A percentile compares a stretch with the other conserved stretches of the same genome.
These are phyloP conservation scores for Candida anutae DNA, from an alignment of 1,139 yeast genomes.

Conservation along the genomic window DNA sequence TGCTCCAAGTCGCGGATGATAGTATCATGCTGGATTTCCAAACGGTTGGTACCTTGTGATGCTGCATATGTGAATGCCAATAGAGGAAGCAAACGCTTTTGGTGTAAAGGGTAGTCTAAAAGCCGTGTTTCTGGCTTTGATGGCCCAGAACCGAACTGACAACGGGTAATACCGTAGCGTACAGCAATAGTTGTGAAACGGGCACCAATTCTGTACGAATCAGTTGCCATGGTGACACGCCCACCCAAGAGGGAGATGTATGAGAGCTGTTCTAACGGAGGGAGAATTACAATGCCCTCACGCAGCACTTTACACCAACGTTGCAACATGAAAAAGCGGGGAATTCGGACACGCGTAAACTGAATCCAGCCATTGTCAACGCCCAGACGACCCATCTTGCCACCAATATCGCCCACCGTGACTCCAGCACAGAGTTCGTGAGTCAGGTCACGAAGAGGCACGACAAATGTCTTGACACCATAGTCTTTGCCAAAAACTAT, in stretches of 20 bases:
- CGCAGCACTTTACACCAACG: constrained; percentile 68
- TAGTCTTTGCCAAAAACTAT: constrained; percentile 77
- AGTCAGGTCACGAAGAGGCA: constrained; percentile 70
- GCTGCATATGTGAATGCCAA: constrained; percentile 75
- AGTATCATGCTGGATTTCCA: constrained; percentile 44
- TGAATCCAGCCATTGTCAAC: constrained; percentile 95
- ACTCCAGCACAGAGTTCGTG: constrained; percentile 74
- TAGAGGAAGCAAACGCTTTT: constrained; percentile 74
- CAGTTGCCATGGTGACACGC: constrained; percentile 82
- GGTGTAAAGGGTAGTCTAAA: constrained; percentile 80
- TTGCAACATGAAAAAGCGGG: constrained; percentile 76
- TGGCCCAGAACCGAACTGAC: constrained; percentile 57
- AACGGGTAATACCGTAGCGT: constrained; percentile 83
- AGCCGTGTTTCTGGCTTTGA: constrained; percentile 48
- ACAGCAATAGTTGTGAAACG: constrained; percentile 78
- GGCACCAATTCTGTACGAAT: constrained; percentile 74
- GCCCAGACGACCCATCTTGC: constrained; percentile 88
- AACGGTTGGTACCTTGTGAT: constrained; percentile 64
- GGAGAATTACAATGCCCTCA: constrained; percentile 61
- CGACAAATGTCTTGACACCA: constrained; percentile 87
- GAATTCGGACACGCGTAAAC: constrained; percentile 73
- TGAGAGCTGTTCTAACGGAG: constrained; percentile 81
- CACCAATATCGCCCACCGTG: constrained; percentile 84
- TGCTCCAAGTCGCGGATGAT: constrained; percentile 51
- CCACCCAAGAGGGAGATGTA: constrained; percentile 85